Base-by-base conservation (phyloP, 208 protist species). In the Leptomonas seymouri region DNA sequence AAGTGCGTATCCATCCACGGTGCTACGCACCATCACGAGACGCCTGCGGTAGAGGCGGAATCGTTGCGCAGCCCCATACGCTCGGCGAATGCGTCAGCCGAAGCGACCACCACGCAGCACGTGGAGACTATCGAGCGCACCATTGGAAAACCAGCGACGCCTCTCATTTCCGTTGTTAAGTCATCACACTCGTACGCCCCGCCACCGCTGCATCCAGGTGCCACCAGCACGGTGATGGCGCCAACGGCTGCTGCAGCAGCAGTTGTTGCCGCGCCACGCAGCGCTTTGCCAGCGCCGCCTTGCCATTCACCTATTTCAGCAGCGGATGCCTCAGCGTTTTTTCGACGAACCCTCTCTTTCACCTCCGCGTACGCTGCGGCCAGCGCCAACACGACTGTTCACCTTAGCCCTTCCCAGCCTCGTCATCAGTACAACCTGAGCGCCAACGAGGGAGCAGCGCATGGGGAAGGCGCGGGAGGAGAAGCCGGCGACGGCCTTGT, bases 91-190 rank as follows among this genome's bases (percentile, higher is more conserved):
- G 51, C 64, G 2, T 49, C 51, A 18, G 34, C 67, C 15, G 36
- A 39, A n/a, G 28, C 50, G 2, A 41, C 39, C 20, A 28, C 46
- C n/a, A 36, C 34, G 31, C 64, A 39, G 44, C 66, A 67, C 30
- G 51, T 68, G 0, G 73, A 78, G 59, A 65, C 46, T 1, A 78
- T 78, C 28, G 66, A 78, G 34, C 73, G 66, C 50, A 78, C 58
- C 31, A 42, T 30, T 12, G 42, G 16, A 14, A 65, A 53, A 8
- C n/a, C 25, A 20, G 31, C 50, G 34, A 7, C 51, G 9, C n/a
- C 51, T 2, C 51, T 34, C 9, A 60, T 41, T 18, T 60, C 55
- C 2, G 34, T 39, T 46, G 36, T 16, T 27, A 1, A 18, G 7
- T 18, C 57, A 2, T 44, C 41, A 3, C 30, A 42, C 55, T 16